Evolutionary conservation across 1,284 basidiomycete species (phyloP), one percentile per base, ranked within the genome.

Genomic region (Ceratorhiza oryzae-sativae): DNA sequence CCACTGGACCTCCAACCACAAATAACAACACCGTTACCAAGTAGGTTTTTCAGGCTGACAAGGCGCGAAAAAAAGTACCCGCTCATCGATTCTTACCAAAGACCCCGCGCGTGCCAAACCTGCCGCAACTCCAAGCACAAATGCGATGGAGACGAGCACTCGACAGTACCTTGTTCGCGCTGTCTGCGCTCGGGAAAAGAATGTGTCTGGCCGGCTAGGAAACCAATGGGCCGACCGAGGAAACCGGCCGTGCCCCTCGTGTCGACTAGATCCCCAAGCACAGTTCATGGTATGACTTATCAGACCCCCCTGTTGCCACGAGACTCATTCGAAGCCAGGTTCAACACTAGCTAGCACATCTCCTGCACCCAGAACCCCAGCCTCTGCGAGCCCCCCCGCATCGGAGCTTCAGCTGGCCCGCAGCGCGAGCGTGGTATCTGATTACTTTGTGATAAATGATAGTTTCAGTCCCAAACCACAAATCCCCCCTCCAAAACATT

Each of bases 401-500:
- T 32, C 25, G 25, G 46, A 27, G 20, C 39, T 56, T n/a, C 63
- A 32, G 27, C 4, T 56, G 25, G 13, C 63, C 23, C 34, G 51
- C 20, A 68, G 63, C 27, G 32, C 39, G 15, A 68, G 51, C 42
- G 15, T 49, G 13, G 46, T 68, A 13, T 68, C 63, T n/a, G 63
- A 68, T 41, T 68, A 68, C 41, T 68, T 68, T 56, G 63, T 68
- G 25, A 45, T 68, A 59, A 34, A 27, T 18, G 62, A 65, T 51
- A 41, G n/a, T 20, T 25, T 42, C 23, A 36, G 51, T 25, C 18
- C 51, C n/a, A 32, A 18, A 8, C 63, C 51, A 8, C 32, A 42
- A 15, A 30, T 68, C 27, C 63, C 63, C 8, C 49, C 51, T 4
- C 42, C 63, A n/a, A 34, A 49, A 12, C 63, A 51, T 27, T 55